Percentiles rank a stretch among this genome's conserved stretches.
These are phyloP conservation scores for Suhomyces choctaworum DNA, from an alignment of 1,139 yeast genomes.

Conservation along the genomic window DNA sequence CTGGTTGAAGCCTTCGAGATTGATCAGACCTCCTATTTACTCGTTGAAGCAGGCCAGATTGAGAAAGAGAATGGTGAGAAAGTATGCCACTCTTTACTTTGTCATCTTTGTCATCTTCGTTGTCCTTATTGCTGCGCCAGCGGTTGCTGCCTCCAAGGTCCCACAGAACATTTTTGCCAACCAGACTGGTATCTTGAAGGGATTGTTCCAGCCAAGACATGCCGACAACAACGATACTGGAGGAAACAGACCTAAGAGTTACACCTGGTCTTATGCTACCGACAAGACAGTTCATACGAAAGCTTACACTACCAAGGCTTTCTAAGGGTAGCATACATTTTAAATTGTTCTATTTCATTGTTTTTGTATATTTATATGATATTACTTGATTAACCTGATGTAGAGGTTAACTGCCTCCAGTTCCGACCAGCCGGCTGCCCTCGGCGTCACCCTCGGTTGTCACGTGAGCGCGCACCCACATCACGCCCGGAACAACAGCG, in stretches of 20 bases:
- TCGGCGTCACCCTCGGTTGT: too few species aligned
- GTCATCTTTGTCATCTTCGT: conserved; percentile 67
- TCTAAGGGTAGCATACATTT: conserved; percentile 15
- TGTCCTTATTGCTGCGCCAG: conserved; percentile 87
- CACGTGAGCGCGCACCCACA: too few species aligned
- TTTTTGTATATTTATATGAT: conserved; percentile 12
- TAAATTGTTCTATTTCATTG: conserved; percentile 9
- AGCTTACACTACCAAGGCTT: conserved; percentile 65
- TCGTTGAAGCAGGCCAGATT: conserved; percentile 95
- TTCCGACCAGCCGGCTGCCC: too few species aligned
- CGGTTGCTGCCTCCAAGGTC: conserved; percentile 58
- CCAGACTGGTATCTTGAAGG: conserved; percentile 50
- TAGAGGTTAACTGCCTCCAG: background rate
- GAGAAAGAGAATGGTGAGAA: conserved; percentile 98
- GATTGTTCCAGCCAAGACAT: conserved; percentile 88
- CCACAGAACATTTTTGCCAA: conserved; percentile 31
- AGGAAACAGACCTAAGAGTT: conserved; percentile 46
- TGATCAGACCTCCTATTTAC: conserved; percentile 98
- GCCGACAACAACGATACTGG: conserved; percentile 84
- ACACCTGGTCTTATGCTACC: conserved; percentile 55
- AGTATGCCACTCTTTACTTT: conserved; percentile 85
- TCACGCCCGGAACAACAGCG: too few species aligned
- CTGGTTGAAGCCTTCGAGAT: conserved; percentile 98
- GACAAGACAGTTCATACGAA: conserved; percentile 54
- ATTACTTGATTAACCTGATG: conserved; percentile 3